Conservation (phyloP, 2,329 filamentous ascomycete genomes). For the Xylaria sp. region DNA sequence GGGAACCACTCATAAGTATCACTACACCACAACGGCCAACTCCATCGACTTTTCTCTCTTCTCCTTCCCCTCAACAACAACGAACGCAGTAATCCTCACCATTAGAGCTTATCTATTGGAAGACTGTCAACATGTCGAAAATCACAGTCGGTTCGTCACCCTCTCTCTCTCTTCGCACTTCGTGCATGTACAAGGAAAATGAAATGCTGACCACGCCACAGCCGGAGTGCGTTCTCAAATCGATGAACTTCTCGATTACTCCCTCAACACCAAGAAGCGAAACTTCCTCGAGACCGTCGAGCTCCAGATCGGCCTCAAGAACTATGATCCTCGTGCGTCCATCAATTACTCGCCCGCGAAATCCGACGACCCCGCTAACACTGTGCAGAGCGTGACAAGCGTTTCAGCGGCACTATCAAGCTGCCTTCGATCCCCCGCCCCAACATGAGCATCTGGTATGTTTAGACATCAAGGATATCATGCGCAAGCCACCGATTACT, state of each 20-base stretch:
- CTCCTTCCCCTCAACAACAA: slow-evolving; percentile 40
- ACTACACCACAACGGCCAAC: neutral
- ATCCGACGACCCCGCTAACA: slow-evolving; percentile 18
- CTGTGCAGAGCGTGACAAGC: slow-evolving; percentile 89
- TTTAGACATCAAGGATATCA: neutral
- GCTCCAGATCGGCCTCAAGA: slow-evolving; percentile 91
- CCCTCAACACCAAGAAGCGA: slow-evolving; percentile 93
- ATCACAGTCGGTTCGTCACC: slow-evolving; percentile 75
- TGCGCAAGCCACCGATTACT: neutral
- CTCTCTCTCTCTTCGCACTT: neutral
- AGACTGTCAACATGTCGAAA: slow-evolving; percentile 90
- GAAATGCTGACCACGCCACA: slow-evolving; percentile 47
- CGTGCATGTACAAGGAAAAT: slow-evolving; percentile 6
- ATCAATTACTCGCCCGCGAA: neutral
- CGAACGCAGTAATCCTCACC: slow-evolving; percentile 69
- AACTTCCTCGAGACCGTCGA: slow-evolving; percentile 98
- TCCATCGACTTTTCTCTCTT: slow-evolving; percentile 13
- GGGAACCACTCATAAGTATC: slow-evolving; percentile 11
- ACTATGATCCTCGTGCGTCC: slow-evolving; percentile 81
- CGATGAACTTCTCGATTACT: slow-evolving; percentile 94
- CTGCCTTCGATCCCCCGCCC: slow-evolving; percentile 92
- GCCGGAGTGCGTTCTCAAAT: slow-evolving; percentile 68
- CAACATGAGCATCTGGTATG: slow-evolving; percentile 52
- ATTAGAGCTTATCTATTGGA: slow-evolving; percentile 84
- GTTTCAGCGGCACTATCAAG: slow-evolving; percentile 99